Conservation (phyloP, 2,329 filamentous ascomycete species). For the Cladorrhinum sp. region DNA sequence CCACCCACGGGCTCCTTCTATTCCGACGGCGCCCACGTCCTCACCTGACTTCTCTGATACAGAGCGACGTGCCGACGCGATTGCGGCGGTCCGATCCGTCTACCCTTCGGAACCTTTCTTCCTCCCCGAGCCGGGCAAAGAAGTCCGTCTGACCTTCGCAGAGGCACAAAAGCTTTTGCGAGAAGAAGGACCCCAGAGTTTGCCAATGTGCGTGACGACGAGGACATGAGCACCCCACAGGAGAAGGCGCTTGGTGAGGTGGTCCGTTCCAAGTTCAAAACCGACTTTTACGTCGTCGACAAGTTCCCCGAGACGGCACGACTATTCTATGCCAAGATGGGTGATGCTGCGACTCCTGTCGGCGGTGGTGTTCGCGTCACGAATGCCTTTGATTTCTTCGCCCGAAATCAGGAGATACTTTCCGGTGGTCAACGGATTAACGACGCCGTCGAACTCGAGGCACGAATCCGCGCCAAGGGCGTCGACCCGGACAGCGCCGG, state of each 20-base stretch:
- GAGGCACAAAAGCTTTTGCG: conserved; percentile 76
- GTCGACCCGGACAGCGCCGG: conserved; percentile 70
- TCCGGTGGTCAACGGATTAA: conserved; percentile 92
- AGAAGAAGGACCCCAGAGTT: conserved; percentile 67
- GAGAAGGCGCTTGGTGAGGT: conserved; percentile 87
- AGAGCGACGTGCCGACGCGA: conserved; percentile 65
- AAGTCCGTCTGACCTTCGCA: conserved; percentile 72
- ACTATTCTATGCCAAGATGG: conserved; percentile 83
- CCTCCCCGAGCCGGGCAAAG: conserved; percentile 69
- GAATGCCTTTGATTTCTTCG: not conserved
- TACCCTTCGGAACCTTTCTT: conserved; percentile 78
- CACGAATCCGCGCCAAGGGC: conserved; percentile 73
- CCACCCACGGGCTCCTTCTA: no score
- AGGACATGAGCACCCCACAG: conserved; percentile 77
- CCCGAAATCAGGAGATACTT: conserved; percentile 83
- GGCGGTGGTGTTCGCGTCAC: not conserved
- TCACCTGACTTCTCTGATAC: conserved; percentile 9
- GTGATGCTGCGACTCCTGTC: conserved; percentile 57
- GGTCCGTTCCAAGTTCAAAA: conserved; percentile 82
- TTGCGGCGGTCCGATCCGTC: conserved; percentile 66
- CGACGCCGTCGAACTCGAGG: conserved; percentile 69
- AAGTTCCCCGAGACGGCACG: conserved; percentile 89
- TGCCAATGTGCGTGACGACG: conserved; percentile 67
- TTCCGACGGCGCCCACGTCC: not conserved
- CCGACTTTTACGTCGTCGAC: conserved; percentile 95